A percentile compares a stretch with the other conserved stretches of the same genome.
Evolutionary conservation across 169 alveolate species (phyloP).

Genomic region (Eimeria sp.): DNA sequence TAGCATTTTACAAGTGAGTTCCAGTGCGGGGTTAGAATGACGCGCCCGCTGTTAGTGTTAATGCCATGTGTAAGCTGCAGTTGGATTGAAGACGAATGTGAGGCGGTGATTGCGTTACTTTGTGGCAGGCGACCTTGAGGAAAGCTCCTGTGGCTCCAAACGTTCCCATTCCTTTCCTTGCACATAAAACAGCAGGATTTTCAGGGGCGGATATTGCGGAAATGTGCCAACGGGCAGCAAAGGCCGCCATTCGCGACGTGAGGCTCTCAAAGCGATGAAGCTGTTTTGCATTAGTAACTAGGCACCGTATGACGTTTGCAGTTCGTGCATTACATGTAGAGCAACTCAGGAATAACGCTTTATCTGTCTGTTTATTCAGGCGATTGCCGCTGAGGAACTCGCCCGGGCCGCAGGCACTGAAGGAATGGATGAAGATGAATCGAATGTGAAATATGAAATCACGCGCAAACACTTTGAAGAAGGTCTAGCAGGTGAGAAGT

Average conservation of each 20-base stretch:
- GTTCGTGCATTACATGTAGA: neutral
- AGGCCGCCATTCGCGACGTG: conserved; percentile 99
- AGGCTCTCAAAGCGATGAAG: conserved; percentile 71
- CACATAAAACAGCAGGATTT: conserved; percentile 99
- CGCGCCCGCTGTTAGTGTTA: neutral
- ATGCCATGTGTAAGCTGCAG: neutral
- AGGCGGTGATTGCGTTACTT: conserved; percentile 91
- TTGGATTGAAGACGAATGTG: conserved; percentile 28
- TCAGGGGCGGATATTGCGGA: conserved; percentile 99
- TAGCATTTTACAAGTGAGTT: conserved; percentile 94
- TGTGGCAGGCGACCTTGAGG: conserved; percentile 95
- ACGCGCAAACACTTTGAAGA: conserved; percentile 99
- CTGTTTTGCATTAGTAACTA: conserved; percentile 86
- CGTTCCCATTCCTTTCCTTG: conserved; percentile 98
- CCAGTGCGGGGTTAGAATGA: neutral
- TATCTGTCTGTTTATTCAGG: conserved; percentile 47
- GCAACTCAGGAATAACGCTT: neutral
- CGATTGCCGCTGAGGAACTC: conserved; percentile 92
- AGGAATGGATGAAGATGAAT: conserved; percentile 91
- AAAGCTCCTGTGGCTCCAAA: conserved; percentile 99
- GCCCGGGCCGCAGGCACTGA: conserved; percentile 86
- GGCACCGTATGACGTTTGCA: conserved; percentile 83
- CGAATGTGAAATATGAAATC: conserved; percentile 94
- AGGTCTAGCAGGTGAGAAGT: conserved; percentile 93
- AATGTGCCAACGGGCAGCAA: conserved; percentile 99